A percentile compares a stretch with the other conserved stretches of the same genome.
Evolutionary conservation across 2,329 filamentous ascomycete genomes (phyloP).

Genomic region (Simplicillium sp.): DNA sequence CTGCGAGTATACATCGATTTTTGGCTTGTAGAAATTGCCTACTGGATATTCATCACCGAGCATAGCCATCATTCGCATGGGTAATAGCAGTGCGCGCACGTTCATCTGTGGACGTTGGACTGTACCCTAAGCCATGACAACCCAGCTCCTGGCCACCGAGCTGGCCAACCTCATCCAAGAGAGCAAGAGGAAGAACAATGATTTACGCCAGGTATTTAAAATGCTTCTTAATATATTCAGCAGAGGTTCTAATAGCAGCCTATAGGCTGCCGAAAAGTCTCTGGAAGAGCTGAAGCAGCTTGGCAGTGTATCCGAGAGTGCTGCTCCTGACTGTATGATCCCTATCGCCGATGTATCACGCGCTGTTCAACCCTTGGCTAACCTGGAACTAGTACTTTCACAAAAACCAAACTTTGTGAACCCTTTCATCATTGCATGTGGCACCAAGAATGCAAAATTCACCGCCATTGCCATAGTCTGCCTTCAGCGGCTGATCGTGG

Average conservation of each 20-base stretch:
- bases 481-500: conserved; percentile 78
- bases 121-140: conserved; percentile 54
- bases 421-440: conserved; percentile 88
- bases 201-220: conserved; percentile 69
- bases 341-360: not conserved
- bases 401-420: conserved; percentile 78
- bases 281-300: conserved; percentile 70
- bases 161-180: conserved; percentile 87
- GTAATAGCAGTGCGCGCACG: no score
- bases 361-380: conserved; percentile 8
- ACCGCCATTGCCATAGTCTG: conserved; percentile 81
- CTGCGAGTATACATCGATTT: no score
- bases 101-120: no score
- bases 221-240: not conserved
- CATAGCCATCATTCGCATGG: no score
- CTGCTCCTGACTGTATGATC: conserved; percentile 25
- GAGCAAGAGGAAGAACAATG: conserved; percentile 88
- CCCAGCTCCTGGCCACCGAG: conserved; percentile 81
- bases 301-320: conserved; percentile 23
- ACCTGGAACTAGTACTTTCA: conserved; percentile 57
- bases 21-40: no score
- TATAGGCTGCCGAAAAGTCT: conserved; percentile 83
- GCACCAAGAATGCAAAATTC: conserved; percentile 83
- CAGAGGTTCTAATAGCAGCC: conserved; percentile 1
- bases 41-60: no score